Percentiles rank a stretch among this genome's conserved stretches.
These are phyloP conservation scores for Gossypium longicalyx DNA, from an alignment of 345 rosid species.

Conservation along the genomic window DNA sequence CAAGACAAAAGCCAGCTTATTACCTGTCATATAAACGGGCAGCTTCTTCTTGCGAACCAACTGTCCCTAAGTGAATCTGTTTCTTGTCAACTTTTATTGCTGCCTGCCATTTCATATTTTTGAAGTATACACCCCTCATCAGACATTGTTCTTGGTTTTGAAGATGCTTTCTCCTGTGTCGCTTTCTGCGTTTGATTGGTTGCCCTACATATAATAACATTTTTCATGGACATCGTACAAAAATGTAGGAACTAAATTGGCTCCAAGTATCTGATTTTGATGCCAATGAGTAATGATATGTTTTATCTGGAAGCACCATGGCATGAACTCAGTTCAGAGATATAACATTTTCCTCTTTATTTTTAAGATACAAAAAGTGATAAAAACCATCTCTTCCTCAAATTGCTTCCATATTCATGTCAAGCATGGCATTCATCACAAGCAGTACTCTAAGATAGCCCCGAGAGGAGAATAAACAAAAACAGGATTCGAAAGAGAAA, in stretches of 20 bases:
- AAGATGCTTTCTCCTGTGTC: constrained; percentile 76
- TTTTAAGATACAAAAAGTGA: neutral
- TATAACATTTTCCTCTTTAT: neutral
- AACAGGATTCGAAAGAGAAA: neutral
- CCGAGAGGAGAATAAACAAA: neutral
- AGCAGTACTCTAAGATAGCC: neutral
- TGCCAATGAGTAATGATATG: neutral
- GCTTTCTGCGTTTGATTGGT: constrained; percentile 85
- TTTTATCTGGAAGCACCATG: constrained; percentile 5
- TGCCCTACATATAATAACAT: constrained; percentile 43
- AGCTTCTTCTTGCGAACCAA: constrained; percentile 90
- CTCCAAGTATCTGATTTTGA: neutral
- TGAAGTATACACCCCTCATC: constrained; percentile 97
- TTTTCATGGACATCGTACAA: constrained; percentile 1
- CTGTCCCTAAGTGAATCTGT: constrained; percentile 94
- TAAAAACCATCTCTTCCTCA: neutral
- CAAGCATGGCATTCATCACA: neutral
- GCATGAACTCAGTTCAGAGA: neutral
- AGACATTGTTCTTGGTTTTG: constrained; percentile 89
- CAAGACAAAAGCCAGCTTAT: neutral
- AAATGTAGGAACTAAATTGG: constrained; percentile 3
- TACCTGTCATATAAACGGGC: constrained; percentile 93
- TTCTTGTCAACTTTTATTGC: constrained; percentile 96
- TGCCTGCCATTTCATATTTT: constrained; percentile 99
- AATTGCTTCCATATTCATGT: neutral